phyloP scores from a whole-genome alignment of 2,329 filamentous ascomycete species.

The Alternaria rosae region DNA sequence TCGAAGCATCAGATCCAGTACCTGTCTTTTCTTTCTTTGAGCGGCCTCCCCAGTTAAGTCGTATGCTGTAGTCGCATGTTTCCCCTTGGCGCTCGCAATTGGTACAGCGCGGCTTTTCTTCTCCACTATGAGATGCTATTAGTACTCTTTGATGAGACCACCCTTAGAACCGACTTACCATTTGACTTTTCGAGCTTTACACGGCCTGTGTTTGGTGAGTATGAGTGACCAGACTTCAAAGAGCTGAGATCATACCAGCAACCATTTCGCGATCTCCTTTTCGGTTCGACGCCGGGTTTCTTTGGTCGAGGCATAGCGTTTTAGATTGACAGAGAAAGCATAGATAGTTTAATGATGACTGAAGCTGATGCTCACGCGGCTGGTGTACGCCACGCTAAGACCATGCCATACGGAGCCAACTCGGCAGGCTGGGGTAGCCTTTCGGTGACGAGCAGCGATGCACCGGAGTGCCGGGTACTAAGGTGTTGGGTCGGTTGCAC shows the following conservation, averaged over 20 bases:
- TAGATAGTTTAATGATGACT: background rate
- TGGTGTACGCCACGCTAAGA: background rate
- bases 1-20: conserved; percentile 33
- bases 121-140: conserved; percentile 60
- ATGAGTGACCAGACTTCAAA: background rate
- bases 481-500: conserved; percentile 2
- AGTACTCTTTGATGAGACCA: background rate
- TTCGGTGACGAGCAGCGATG: conserved; percentile 2
- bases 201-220: conserved; percentile 65
- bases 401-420: conserved; percentile 6
- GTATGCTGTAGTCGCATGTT: conserved; percentile 80
- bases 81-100: conserved; percentile 78
- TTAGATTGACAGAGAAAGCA: background rate
- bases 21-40: conserved; percentile 64
- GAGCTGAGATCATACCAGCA: conserved; percentile 63
- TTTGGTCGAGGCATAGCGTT: conserved; percentile 69
- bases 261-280: conserved; percentile 71
- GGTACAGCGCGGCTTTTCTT: conserved; percentile 74
- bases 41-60: conserved; percentile 81
- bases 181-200: conserved; percentile 81
- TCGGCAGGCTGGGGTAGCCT: conserved; percentile 8
- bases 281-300: conserved; percentile 70
- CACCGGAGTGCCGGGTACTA: conserved; percentile 14
- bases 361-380: background rate
- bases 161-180: conserved; percentile 58